Conservation (phyloP, 805 yeast genomes). For the Candida boidinii region DNA sequence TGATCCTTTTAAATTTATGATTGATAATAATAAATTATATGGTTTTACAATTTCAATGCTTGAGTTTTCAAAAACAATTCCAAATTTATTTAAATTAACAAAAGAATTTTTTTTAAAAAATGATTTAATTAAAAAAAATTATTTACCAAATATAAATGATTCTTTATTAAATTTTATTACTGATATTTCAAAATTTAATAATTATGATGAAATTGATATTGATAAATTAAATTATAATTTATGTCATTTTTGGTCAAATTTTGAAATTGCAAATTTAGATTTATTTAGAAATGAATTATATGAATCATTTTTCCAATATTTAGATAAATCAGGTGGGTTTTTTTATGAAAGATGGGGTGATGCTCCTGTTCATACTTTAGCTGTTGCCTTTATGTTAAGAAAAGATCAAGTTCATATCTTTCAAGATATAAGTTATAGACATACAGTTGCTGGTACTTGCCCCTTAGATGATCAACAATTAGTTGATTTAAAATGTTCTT, state of each 20-base stretch:
- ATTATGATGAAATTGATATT: too few relatives aligned
- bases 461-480: conserved; percentile 59
- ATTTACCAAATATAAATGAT: conserved; percentile 13
- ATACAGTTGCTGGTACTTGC: conserved; percentile 71
- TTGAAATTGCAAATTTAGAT: conserved; percentile 64
- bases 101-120: conserved; percentile 30
- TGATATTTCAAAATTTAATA: too few relatives aligned
- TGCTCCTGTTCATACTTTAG: conserved; percentile 44
- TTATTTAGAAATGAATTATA: conserved; percentile 54
- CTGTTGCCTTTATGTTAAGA: conserved; percentile 36
- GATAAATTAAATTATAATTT: conserved; percentile 54
- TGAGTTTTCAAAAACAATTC: conserved; percentile 41
- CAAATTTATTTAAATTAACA: conserved; percentile 42
- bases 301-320: conserved; percentile 47
- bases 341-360: conserved; percentile 92
- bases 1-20: conserved; percentile 48
- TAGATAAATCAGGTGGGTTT: conserved; percentile 70
- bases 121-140: conserved; percentile 5
- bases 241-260: conserved; percentile 82
- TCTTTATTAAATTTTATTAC: conserved; percentile 55
- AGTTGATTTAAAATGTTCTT: conserved; percentile 52
- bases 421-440: conserved; percentile 74
- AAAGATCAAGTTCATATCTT: conserved; percentile 65
- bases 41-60: conserved; percentile 46
- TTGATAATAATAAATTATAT: conserved; percentile 39